Evolutionary conservation across 2,329 filamentous ascomycete species (phyloP), one percentile per base, ranked within the genome.

Genomic region (Erysiphe pulchra): DNA sequence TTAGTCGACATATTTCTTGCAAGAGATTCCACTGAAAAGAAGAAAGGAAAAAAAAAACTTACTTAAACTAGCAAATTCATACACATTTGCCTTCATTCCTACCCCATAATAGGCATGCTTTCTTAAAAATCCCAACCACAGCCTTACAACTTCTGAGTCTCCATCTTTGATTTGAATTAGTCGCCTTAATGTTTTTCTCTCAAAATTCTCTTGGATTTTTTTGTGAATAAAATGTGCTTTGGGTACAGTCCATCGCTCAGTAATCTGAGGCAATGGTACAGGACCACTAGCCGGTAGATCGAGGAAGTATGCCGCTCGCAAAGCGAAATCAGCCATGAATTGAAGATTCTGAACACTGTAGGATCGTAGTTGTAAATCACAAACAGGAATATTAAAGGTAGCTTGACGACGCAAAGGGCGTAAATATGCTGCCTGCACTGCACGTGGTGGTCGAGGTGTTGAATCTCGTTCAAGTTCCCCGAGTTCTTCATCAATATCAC

Each of bases 41-140:
- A 14, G 6, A n/a, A 9, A 6, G 11, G 4, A 4, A 28, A 28
- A 28, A 28, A 17, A 45, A 37, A 52, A 51, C 62, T 50, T 69
- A 80, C 80, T 77, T 48, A 86, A 59, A 47, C 71, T 70, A 56
- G 80, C 75, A 61, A 83, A 86, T 58, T 93, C 83, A 76, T 81
- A 98, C 44, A 95, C 72, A 60, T 98, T 94, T 45, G 90, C 90
- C 70, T 98, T 98, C 85, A 98, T 92, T 55, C 90, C 90, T 37
- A 95, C 78, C n/a, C 90, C 90, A 53, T 92, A 82, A 60, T 90
- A 92, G 38, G 85, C 82, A 59, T 94, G 80, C 63, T 92, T 92
- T 57, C 81, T 74, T 57, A 98, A 61, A 59, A 92, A 95, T 0
- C 84, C 85, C 48, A 98, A 65, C 90, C 90, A 98, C 28, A 86